phyloP scores from a whole-genome alignment of 2,329 filamentous ascomycete genomes.

The Pleurostoma richardsiae region DNA sequence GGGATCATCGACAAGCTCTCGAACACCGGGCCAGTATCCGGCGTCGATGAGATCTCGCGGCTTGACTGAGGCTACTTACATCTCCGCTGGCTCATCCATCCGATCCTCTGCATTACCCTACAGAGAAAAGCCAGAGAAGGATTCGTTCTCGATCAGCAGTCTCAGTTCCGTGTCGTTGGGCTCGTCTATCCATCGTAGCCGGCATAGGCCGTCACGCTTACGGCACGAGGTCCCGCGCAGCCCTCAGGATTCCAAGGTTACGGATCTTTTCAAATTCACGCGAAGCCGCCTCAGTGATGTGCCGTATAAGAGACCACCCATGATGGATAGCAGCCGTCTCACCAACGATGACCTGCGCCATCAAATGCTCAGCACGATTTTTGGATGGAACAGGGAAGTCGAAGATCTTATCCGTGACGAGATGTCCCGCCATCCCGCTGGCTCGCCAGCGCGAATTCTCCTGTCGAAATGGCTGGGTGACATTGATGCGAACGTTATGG shows the following conservation, averaged over 20 bases:
- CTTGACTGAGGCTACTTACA: constrained; percentile 61
- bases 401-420: constrained; percentile 81
- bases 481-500: constrained; percentile 74
- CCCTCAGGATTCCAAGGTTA: constrained; percentile 65
- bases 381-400: constrained; percentile 88
- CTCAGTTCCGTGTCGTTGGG: constrained; percentile 43
- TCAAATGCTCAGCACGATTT: constrained; percentile 91
- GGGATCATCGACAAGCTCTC: constrained; percentile 49
- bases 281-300: constrained; percentile 77
- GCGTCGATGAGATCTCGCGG: constrained; percentile 48
- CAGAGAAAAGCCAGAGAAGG: constrained; percentile 20
- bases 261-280: constrained; percentile 84
- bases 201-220: constrained; percentile 60
- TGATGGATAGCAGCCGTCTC: constrained; percentile 51
- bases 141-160: constrained; percentile 53
- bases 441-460: constrained; percentile 74
- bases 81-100: constrained; percentile 60
- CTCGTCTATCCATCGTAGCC: constrained; percentile 37
- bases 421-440: constrained; percentile 64
- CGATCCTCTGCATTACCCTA: constrained; percentile 26
- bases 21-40: constrained; percentile 42
- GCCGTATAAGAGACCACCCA: constrained; percentile 67
- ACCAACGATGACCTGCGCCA: constrained; percentile 76
- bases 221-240: constrained; percentile 77
- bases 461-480: constrained; percentile 92